phyloP scores from a whole-genome alignment of 2,329 filamentous ascomycete genomes.

The Elsinoe arachidis region DNA sequence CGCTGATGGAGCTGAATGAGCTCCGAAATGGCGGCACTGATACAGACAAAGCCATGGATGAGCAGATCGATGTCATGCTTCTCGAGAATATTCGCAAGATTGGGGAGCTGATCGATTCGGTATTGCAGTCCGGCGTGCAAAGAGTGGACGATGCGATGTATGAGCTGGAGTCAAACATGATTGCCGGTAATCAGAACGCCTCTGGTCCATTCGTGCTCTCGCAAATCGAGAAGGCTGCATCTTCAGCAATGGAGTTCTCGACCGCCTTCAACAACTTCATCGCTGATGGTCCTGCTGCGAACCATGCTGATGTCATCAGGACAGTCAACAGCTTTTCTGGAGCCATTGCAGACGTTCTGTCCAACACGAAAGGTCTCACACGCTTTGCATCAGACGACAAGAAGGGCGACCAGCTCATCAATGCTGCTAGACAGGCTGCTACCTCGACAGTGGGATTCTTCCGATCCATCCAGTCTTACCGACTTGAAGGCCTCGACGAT shows the following conservation, averaged over 20 bases:
- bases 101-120: conserved; percentile 94
- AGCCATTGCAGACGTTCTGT: conserved; percentile 84
- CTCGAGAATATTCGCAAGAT: conserved; percentile 84
- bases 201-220: conserved; percentile 91
- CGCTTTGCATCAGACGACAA: conserved; percentile 92
- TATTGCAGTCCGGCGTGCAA: conserved; percentile 84
- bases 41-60: conserved; percentile 72
- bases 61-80: conserved; percentile 83
- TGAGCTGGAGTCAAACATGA: conserved; percentile 95
- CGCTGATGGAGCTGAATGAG: conserved; percentile 84
- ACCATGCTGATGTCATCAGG: conserved; percentile 84
- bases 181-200: conserved; percentile 96
- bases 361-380: conserved; percentile 91
- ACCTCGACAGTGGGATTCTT: conserved; percentile 89
- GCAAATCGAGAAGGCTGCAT: conserved; percentile 92
- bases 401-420: conserved; percentile 78
- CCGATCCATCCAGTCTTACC: conserved; percentile 85
- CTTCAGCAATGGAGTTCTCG: conserved; percentile 92
- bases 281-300: conserved; percentile 85
- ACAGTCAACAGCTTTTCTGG: conserved; percentile 85
- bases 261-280: conserved; percentile 98
- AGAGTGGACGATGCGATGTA: conserved; percentile 95
- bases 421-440: conserved; percentile 74
- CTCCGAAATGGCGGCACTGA: conserved; percentile 55
- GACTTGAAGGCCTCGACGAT: conserved; percentile 80